phyloP scores from a whole-genome alignment of 805 yeast species.

The Saccharomyces cerevisiae region DNA sequence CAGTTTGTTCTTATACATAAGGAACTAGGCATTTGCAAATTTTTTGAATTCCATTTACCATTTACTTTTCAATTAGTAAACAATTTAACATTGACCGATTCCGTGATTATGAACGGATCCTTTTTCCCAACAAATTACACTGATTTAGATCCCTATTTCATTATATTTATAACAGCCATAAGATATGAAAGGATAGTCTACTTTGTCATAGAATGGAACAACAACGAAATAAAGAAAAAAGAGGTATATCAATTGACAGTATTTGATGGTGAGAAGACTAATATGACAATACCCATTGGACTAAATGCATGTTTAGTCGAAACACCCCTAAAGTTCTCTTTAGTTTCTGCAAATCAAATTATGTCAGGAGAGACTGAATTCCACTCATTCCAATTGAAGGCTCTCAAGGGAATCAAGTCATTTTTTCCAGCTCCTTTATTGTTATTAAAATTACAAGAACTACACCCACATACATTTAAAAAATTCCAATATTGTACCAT shows the following conservation, averaged over 20 bases:
- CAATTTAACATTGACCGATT: slow-evolving; percentile 15
- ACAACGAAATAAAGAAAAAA: slow-evolving; percentile 10
- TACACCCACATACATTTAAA: slow-evolving; percentile 2
- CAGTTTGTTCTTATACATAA: slow-evolving; percentile 14
- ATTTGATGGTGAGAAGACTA: slow-evolving; percentile 10
- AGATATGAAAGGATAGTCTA: slow-evolving; percentile 16
- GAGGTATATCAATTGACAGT: slow-evolving; percentile 23
- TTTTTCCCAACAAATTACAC: slow-evolving; percentile 12
- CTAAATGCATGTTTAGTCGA: slow-evolving; percentile 12
- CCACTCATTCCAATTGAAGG: slow-evolving; percentile 3
- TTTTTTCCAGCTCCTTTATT: slow-evolving; percentile 17
- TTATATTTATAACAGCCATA: slow-evolving; percentile 16
- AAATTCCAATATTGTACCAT: slow-evolving; percentile 16
- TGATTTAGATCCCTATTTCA: slow-evolving; percentile 5
- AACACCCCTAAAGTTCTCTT: slow-evolving; percentile 6
- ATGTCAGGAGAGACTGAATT: slow-evolving; percentile 25
- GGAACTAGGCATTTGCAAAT: slow-evolving; percentile 14
- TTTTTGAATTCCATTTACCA: slow-evolving; percentile 13
- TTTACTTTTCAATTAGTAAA: slow-evolving; percentile 16
- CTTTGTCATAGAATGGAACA: slow-evolving; percentile 25
- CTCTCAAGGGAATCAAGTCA: slow-evolving; percentile 13
- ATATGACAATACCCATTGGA: slow-evolving; percentile 17
- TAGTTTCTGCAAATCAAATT: slow-evolving; percentile 24
- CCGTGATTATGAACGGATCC: slow-evolving; percentile 9
- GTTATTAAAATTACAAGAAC: slow-evolving; percentile 10